Evolutionary conservation across 1,139 yeast species (phyloP).

Genomic region (Hemisphaericaspora xylanilytica): DNA sequence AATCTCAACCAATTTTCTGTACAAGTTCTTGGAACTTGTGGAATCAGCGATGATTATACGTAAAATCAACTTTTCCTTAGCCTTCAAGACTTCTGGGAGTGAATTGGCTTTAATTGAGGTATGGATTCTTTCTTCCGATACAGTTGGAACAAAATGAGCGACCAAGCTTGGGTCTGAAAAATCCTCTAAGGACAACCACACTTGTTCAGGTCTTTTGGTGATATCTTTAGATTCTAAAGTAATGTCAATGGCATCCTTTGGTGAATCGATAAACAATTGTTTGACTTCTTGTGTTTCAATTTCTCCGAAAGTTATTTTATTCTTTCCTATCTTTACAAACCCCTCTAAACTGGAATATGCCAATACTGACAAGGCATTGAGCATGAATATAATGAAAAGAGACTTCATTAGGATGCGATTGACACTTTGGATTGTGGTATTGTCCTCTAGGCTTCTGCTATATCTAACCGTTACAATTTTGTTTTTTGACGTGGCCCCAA

Average conservation of each 20-base stretch:
- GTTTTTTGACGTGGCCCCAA: constrained; percentile 2
- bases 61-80: constrained; percentile 31
- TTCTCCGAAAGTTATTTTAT: constrained; percentile 33
- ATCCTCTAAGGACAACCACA: constrained; percentile 22
- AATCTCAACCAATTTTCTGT: constrained; percentile 31
- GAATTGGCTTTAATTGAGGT: constrained; percentile 29
- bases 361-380: constrained; percentile 13
- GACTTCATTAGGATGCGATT: constrained; percentile 13
- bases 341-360: constrained; percentile 33
- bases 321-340: constrained; percentile 25
- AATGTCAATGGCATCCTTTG: constrained; percentile 34
- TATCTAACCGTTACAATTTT: no score
- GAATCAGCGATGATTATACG: constrained; percentile 35
- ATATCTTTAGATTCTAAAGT: constrained; percentile 21
- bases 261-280: constrained; percentile 28
- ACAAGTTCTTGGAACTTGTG: constrained; percentile 21
- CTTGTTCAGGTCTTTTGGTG: constrained; percentile 26
- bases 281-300: constrained; percentile 36
- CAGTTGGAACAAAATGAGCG: constrained; percentile 25
- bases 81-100: constrained; percentile 39
- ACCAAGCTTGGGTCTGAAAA: constrained; percentile 26
- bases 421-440: no score
- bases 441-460: no score
- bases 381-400: constrained; percentile 10
- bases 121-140: constrained; percentile 21